Base-by-base conservation (phyloP, 2,329 filamentous ascomycete species). In the Stemphylium vesicarium region DNA sequence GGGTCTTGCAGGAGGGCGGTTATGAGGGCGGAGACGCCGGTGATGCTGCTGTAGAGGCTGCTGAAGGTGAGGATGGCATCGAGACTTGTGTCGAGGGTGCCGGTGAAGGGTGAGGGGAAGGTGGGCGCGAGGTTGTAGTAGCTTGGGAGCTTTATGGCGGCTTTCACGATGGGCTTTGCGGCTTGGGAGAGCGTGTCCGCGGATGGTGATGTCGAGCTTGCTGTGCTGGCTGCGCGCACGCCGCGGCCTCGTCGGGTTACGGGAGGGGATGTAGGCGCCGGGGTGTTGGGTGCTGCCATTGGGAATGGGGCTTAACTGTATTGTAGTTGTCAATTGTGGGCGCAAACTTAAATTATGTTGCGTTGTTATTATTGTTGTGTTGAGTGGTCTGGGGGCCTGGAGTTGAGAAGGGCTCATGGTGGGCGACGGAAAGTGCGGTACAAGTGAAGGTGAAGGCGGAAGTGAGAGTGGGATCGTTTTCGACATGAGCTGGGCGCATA, bases 41-140 rank as follows among this genome's bases (percentile, higher is more conserved):
- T 26, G 1, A 31, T 39, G 1, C 43, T 11, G 1, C 9, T 20
- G 8, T 46, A 35, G 3, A 47, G 1, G 0, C 20, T n/a, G 2
- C 51, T 47, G 39, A 63, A 70, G 0, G 36, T 26, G 4, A 69
- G 60, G 4, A 71, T 59, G 1, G 64, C 59, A 22, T 71, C 65
- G 1, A 71, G 60, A 4, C 59, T 61, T 2, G 59, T 55, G 4
- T 69, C 63, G 0, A 71, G 58, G 0, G 54, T 66, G 24, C 70
- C 66, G 1, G 35, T 2, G 50, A 67, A 71, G 2, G 69, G 69
- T 12, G 50, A 60, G 11, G 70, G 70, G 5, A 59, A 9, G 0
- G 65, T 66, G 2, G 66, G 68, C 1, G 62, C 22, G 2, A 69
- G 56, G 2, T 42, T 11, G 52, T 65, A 69, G 50, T 64, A 51